Percentiles rank a stretch among this genome's conserved stretches.
Conservation (phyloP, 345 rosid genomes). For the Gossypium thurberi region DNA sequence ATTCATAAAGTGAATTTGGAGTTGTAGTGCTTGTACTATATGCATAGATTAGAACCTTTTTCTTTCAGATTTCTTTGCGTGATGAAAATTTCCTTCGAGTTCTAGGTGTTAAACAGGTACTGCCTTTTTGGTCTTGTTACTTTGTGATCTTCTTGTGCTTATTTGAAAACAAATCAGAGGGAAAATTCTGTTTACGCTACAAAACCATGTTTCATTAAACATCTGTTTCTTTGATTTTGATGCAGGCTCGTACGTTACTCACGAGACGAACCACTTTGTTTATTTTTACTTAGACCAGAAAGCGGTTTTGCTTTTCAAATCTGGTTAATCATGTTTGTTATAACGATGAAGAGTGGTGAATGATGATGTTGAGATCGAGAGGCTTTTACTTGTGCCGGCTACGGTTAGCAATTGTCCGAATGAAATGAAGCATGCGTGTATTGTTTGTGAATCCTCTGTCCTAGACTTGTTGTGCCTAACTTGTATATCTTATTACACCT, state of each 20-base stretch:
- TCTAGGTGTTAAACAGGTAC: background rate
- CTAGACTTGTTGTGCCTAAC: conserved; percentile 19
- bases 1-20: background rate
- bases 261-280: conserved; percentile 92
- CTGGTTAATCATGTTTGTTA: conserved; percentile 38
- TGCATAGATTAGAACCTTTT: background rate
- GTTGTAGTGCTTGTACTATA: background rate
- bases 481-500: conserved; percentile 32
- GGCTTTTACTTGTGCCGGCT: conserved; percentile 10
- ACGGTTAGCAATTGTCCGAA: conserved; percentile 25
- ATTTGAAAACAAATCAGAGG: background rate
- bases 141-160: background rate
- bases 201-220: conserved; percentile 1
- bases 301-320: conserved; percentile 92
- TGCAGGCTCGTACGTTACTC: conserved; percentile 94
- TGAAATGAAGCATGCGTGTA: conserved; percentile 15
- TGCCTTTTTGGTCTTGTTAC: background rate
- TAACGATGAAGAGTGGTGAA: background rate
- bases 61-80: background rate
- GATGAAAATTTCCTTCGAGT: background rate
- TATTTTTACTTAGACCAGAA: conserved; percentile 93
- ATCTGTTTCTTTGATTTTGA: background rate
- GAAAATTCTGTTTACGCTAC: background rate
- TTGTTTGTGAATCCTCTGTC: conserved; percentile 22
- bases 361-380: conserved; percentile 1